Conservation (phyloP, 139 green algal species). For the Coelastrella sp. region DNA sequence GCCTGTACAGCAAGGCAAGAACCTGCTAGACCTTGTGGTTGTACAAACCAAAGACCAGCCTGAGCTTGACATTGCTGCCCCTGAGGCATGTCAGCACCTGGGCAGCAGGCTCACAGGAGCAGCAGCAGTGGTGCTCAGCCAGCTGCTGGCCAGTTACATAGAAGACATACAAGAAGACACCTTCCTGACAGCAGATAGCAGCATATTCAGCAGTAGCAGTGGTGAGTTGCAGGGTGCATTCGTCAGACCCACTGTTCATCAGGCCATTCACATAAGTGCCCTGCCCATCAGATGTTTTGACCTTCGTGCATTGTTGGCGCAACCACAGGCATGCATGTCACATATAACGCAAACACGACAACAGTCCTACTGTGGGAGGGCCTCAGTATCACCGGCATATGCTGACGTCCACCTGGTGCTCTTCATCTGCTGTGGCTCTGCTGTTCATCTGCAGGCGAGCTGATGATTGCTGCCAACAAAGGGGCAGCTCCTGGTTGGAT, state of each 20-base stretch:
- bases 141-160: slow-evolving; percentile 41
- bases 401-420: no score
- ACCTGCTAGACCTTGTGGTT: slow-evolving; percentile 25
- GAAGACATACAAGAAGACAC: slow-evolving; percentile 18
- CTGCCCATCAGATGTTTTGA: no score
- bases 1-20: slow-evolving; percentile 25
- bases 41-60: slow-evolving; percentile 41
- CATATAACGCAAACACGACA: background rate
- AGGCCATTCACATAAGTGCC: no score
- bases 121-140: slow-evolving; percentile 42
- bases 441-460: slow-evolving; percentile 26
- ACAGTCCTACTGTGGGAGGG: no score
- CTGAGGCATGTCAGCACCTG: slow-evolving; percentile 16
- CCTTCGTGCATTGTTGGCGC: no score
- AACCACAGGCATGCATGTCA: no score
- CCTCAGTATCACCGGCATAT: no score
- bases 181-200: slow-evolving; percentile 38
- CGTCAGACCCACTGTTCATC: no score
- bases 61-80: slow-evolving; percentile 12
- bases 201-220: slow-evolving; percentile 24
- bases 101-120: slow-evolving; percentile 19
- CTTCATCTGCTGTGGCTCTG: background rate
- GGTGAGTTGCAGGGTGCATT: no score
- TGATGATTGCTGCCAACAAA: slow-evolving; percentile 41
- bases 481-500: slow-evolving; percentile 20